Evolutionary conservation across 2,329 filamentous ascomycete genomes (phyloP).

Genomic region (Lizonia empirigonia): DNA sequence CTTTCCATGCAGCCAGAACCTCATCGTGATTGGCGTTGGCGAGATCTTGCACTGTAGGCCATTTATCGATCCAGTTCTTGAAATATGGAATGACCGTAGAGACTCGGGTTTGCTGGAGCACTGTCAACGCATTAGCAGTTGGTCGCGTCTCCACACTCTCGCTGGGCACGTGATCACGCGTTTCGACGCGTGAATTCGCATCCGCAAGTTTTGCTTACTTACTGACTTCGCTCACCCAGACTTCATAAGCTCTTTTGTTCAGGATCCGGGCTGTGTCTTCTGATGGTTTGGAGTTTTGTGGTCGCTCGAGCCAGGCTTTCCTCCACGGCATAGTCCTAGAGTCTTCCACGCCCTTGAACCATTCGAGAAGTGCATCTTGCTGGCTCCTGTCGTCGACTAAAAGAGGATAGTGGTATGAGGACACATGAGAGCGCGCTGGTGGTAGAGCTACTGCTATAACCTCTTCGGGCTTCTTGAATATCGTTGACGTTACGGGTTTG

Average conservation of each 20-base stretch:
- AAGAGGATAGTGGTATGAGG: constrained; percentile 41
- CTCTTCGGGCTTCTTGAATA: constrained; percentile 22
- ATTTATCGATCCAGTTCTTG: constrained; percentile 65
- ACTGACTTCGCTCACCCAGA: constrained; percentile 70
- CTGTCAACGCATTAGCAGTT: constrained; percentile 12
- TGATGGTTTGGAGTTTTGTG: constrained; percentile 25
- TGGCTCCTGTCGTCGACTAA: constrained; percentile 24
- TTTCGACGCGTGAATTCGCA: neutral
- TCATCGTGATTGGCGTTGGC: constrained; percentile 61
- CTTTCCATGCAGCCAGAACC: constrained; percentile 64
- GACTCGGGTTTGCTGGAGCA: constrained; percentile 70
- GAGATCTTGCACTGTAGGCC: constrained; percentile 64
- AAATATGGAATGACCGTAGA: constrained; percentile 67
- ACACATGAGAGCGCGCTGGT: constrained; percentile 34
- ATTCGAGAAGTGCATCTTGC: constrained; percentile 33
- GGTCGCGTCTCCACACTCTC: neutral
- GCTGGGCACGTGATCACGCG: constrained; percentile 25
- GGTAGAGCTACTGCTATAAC: constrained; percentile 25
- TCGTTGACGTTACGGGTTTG: constrained; percentile 1
- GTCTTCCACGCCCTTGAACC: constrained; percentile 41
- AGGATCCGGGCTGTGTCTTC: constrained; percentile 50
- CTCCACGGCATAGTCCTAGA: constrained; percentile 52
- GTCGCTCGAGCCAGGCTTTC: constrained; percentile 61
- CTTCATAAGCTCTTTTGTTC: constrained; percentile 65
- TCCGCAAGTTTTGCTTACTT: constrained; percentile 22